Conservation (phyloP, 768 basidiomycete genomes). For the Ephemerocybe angulata region DNA sequence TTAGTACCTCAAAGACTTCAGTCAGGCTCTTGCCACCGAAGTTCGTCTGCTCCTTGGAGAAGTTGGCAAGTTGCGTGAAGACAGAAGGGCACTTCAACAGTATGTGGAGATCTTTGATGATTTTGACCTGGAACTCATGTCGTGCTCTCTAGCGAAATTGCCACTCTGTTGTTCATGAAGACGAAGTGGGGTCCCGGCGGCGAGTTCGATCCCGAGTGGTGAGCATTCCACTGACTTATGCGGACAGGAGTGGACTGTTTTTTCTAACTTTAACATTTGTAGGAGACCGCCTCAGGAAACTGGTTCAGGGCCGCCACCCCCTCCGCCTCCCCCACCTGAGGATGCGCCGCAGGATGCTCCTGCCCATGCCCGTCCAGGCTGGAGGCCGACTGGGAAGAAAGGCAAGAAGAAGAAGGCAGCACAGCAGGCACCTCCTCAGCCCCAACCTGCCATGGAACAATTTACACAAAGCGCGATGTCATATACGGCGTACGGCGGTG, state of each 20-base stretch:
- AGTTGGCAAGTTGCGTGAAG: conserved; percentile 79
- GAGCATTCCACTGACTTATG: conserved; percentile 23
- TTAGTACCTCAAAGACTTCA: conserved; percentile 86
- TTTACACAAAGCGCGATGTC: conserved; percentile 3
- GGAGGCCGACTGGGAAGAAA: conserved; percentile 51
- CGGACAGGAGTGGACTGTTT: not conserved
- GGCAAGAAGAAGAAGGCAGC: conserved; percentile 41
- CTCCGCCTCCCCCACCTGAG: conserved; percentile 37
- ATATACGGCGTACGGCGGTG: conserved; percentile 18
- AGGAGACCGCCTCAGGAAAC: conserved; percentile 39
- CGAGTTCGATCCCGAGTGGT: conserved; percentile 82
- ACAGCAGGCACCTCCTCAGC: not conserved
- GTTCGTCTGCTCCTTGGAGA: conserved; percentile 80
- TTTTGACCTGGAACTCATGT: not conserved
- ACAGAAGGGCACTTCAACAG: conserved; percentile 75
- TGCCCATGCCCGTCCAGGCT: conserved; percentile 47
- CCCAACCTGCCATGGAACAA: not conserved
- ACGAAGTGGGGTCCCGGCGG: conserved; percentile 82
- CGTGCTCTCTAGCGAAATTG: conserved; percentile 57
- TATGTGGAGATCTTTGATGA: conserved; percentile 36
- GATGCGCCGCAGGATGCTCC: conserved; percentile 40
- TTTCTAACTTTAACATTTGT: conserved; percentile 5
- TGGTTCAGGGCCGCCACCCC: conserved; percentile 35
- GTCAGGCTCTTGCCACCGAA: conserved; percentile 76
- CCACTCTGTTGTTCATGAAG: conserved; percentile 62